Conservation (phyloP, 768 basidiomycete genomes). For the Galerina marginata region DNA sequence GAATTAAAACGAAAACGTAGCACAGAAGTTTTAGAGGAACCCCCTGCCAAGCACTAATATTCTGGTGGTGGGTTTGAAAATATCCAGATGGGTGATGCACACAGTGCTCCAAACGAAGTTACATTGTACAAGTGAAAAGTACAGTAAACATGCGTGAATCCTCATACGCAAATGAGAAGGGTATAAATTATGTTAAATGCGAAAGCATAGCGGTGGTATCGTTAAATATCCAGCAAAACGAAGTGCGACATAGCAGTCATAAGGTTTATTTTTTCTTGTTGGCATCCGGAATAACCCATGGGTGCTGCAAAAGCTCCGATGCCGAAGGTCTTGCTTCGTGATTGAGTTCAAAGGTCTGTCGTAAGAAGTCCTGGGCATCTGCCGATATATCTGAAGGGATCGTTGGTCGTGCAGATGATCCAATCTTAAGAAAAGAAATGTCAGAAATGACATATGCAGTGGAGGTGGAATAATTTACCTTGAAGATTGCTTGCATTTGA, state of each 20-base stretch:
- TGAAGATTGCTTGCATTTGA: conserved; percentile 99
- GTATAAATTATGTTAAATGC: conserved; percentile 26
- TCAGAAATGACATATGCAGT: background rate
- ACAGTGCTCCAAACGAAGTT: conserved; percentile 1
- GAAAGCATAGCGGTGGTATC: background rate
- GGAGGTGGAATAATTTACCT: conserved; percentile 49
- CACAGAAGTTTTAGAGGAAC: conserved; percentile 23
- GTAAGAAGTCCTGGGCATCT: conserved; percentile 88
- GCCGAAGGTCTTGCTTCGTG: conserved; percentile 83
- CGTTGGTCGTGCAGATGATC: conserved; percentile 84
- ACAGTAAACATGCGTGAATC: conserved; percentile 2
- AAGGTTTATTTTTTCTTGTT: conserved; percentile 7
- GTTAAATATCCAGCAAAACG: background rate
- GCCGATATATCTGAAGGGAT: conserved; percentile 91
- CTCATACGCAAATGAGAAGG: conserved; percentile 12
- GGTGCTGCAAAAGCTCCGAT: conserved; percentile 71
- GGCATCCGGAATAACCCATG: conserved; percentile 56
- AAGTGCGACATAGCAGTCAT: background rate
- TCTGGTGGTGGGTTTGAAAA: no score
- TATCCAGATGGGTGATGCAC: background rate
- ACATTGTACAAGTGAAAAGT: conserved; percentile 1
- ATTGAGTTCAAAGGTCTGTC: conserved; percentile 85
- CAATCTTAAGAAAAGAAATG: conserved; percentile 65
- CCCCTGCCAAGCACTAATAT: conserved; percentile 23
- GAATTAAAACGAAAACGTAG: conserved; percentile 29